Percentiles rank a stretch among this genome's conserved stretches.
Evolutionary conservation across 257 asterid genomes (phyloP).

Genomic region (Ajuga chamaepitys): DNA sequence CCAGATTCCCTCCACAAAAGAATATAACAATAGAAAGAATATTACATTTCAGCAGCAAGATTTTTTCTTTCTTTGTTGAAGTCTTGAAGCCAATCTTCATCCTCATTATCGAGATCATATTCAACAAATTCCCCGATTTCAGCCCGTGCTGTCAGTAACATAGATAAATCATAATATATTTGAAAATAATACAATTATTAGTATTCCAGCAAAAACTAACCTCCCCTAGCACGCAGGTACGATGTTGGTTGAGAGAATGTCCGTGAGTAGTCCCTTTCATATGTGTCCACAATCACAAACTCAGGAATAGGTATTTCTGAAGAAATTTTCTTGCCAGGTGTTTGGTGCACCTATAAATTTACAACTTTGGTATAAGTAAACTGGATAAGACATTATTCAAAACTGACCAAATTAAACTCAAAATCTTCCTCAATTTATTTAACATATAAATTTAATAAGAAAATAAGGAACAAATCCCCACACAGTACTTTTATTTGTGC

Average conservation of each 20-base stretch:
- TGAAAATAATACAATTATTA: slow-evolving; percentile 6
- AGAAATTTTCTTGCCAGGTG: slow-evolving; percentile 54
- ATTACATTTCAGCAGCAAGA: slow-evolving; percentile 74
- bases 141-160: slow-evolving; percentile 67
- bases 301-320: slow-evolving; percentile 98
- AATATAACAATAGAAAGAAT: slow-evolving; percentile 14
- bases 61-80: slow-evolving; percentile 65
- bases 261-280: slow-evolving; percentile 91
- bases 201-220: slow-evolving; percentile 31
- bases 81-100: slow-evolving; percentile 92
- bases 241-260: slow-evolving; percentile 85
- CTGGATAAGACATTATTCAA: neutral
- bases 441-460: neutral
- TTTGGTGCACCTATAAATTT: slow-evolving; percentile 52
- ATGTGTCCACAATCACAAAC: slow-evolving; percentile 84
- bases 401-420: neutral
- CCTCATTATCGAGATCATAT: slow-evolving; percentile 98
- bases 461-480: neutral
- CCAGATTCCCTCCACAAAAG: slow-evolving; percentile 13
- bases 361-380: slow-evolving; percentile 7
- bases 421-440: slow-evolving; percentile 1
- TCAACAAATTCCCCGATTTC: slow-evolving; percentile 98
- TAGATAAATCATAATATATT: slow-evolving; percentile 11
- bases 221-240: slow-evolving; percentile 93
- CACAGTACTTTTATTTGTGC: neutral